Percentiles rank a stretch among this genome's conserved stretches.
Conservation (phyloP, 306 rosid genomes). For the Quillaja saponaria region DNA sequence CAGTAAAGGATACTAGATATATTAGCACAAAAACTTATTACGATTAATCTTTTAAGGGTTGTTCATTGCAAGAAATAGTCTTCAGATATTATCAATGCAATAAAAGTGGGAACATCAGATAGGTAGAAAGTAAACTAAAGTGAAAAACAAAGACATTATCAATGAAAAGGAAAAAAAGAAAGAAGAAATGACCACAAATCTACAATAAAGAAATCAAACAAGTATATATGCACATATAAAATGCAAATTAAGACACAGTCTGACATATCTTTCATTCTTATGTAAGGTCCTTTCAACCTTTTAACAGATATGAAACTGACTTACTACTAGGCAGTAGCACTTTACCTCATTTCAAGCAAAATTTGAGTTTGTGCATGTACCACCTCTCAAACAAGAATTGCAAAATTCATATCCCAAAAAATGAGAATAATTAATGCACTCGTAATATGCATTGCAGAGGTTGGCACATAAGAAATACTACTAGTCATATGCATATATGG, state of each 20-base stretch:
- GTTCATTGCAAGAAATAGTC: not conserved
- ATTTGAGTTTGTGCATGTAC: not conserved
- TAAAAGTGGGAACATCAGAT: conserved; percentile 33
- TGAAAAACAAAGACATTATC: conserved; percentile 27
- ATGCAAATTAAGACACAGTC: conserved; percentile 24
- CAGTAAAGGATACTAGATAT: too few relatives aligned
- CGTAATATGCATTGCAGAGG: conserved; percentile 31
- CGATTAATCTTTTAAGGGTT: conserved; percentile 24
- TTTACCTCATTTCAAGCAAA: not conserved
- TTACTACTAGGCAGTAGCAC: conserved; percentile 17
- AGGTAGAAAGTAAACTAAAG: conserved; percentile 18
- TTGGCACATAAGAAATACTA: not conserved
- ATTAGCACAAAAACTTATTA: conserved; percentile 36
- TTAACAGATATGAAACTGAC: conserved; percentile 1
- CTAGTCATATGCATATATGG: conserved; percentile 1
- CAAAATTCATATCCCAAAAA: not conserved
- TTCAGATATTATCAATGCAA: conserved; percentile 35
- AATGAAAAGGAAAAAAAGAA: conserved; percentile 24
- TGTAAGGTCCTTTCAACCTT: conserved; percentile 36
- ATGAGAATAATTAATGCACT: not conserved
- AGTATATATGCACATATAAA: too few relatives aligned
- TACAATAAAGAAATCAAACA: conserved; percentile 29
- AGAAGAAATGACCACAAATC: conserved; percentile 21
- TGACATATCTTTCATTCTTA: conserved; percentile 34
- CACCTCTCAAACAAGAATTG: too few relatives aligned